Percentiles rank a stretch among this genome's conserved stretches.
Evolutionary conservation across 2,329 filamentous ascomycete genomes (phyloP).

Genomic region (Pseudopyricularia cyperi): DNA sequence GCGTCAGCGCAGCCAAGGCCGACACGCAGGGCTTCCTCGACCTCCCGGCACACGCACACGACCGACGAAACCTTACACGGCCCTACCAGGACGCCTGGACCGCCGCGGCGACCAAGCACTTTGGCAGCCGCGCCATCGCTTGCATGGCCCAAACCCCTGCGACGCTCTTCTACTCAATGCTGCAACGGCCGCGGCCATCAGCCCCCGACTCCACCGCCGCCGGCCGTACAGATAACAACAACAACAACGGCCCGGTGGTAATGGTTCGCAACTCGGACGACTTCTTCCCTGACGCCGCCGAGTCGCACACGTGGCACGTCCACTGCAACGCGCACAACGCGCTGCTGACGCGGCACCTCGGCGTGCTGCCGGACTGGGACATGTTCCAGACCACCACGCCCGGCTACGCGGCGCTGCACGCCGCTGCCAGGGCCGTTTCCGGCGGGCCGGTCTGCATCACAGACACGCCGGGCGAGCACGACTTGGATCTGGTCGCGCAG

Average conservation of each 20-base stretch:
- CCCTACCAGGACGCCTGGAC: slow-evolving; percentile 81
- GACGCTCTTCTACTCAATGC: slow-evolving; percentile 69
- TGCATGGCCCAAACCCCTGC: slow-evolving; percentile 92
- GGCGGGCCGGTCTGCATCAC: slow-evolving; percentile 94
- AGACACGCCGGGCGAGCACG: slow-evolving; percentile 71
- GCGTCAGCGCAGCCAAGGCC: slow-evolving; percentile 80
- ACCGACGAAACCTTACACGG: slow-evolving; percentile 57
- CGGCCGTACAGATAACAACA: too few species aligned
- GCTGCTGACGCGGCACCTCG: slow-evolving; percentile 70
- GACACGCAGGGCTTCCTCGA: slow-evolving; percentile 89
- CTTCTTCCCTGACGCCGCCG: slow-evolving; percentile 73
- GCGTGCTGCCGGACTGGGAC: slow-evolving; percentile 73
- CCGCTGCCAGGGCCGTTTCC: slow-evolving; percentile 75
- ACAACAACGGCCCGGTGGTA: slow-evolving; percentile 31
- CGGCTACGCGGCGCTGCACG: slow-evolving; percentile 70
- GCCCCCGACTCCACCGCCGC: too few species aligned
- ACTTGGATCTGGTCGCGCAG: slow-evolving; percentile 60
- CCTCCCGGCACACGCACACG: slow-evolving; percentile 51
- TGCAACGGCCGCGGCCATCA: slow-evolving; percentile 34
- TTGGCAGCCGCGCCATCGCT: slow-evolving; percentile 66
- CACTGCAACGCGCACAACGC: slow-evolving; percentile 88
- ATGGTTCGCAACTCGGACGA: slow-evolving; percentile 79
- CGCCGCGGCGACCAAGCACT: slow-evolving; percentile 62
- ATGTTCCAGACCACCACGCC: slow-evolving; percentile 52
- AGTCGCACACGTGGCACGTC: slow-evolving; percentile 86